Evolutionary conservation across 306 rosid species (phyloP), one percentile per base, ranked within the genome.

Genomic region (Fagus crenata): DNA sequence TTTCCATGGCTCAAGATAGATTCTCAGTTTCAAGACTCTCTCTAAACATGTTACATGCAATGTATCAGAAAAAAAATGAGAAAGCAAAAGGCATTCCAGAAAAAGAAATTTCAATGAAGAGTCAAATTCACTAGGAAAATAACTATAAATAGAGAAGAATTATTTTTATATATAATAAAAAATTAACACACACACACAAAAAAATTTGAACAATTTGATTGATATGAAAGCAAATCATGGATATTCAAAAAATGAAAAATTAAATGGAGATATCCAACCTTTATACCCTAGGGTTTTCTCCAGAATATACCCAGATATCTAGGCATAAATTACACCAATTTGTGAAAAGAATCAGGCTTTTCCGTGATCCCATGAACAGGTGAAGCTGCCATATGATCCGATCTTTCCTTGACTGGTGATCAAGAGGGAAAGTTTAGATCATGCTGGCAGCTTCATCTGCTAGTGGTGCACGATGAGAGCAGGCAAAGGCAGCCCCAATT

Each of bases 371-470:
- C 91, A 88, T 68, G 85, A 86, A 84, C 78, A 80, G 97, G 90
- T 91, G 92, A 91, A 89, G 90, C 81, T 86, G 80, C 89, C 92
- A 86, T 76, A 89, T 88, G 97, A 91, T 91, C 94, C 74, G 77
- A 86, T 88, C 92, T 79, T 88, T 86, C 89, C 88, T 86, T 55
- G 77, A 69, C 3, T 22, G 28, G 28, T 77, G 51, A 72, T 42
- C 15, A 4, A 68, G 77, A 92, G 84, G 76, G 79, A 90, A 22
- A 87, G 90, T 81, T 87, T 88, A 88, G 93, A 90, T 92, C 90
- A 92, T 88, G 95, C 89, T 90, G 90, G 86, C 91, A 92, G 97
- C 92, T 90, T 90, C 89, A 90, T 81, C 92, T 76, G 81, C 82
- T 64, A 72, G 37, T 81, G 88, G 88, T 83, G 77, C 93, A 88